Percentiles rank a stretch among this genome's conserved stretches.
Evolutionary conservation across 176 grass and related monocot genomes (phyloP).

Genomic region (Raddia distichophylla): DNA sequence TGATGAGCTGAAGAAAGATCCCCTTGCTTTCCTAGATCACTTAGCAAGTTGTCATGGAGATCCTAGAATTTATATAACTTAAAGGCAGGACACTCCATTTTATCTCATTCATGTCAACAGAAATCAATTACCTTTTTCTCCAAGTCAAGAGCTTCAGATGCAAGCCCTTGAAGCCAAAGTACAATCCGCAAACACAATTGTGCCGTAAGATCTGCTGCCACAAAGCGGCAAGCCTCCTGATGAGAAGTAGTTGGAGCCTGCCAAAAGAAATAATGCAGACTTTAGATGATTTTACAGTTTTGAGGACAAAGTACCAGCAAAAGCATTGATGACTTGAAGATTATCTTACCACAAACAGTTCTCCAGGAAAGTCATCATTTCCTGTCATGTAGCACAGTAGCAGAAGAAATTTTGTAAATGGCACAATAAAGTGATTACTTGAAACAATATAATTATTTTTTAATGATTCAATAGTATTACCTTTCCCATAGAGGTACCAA

Average conservation of each 20-base stretch:
- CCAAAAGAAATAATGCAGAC: conserved; percentile 34
- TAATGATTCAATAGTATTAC: conserved; percentile 33
- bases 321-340: background rate
- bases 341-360: conserved; percentile 68
- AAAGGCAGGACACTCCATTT: background rate
- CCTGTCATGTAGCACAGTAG: conserved; percentile 57
- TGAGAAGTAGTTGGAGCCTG: conserved; percentile 89
- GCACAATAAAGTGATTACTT: conserved; percentile 42
- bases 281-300: conserved; percentile 14
- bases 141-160: conserved; percentile 94
- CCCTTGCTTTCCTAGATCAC: conserved; percentile 16
- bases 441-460: background rate
- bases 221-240: conserved; percentile 87
- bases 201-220: conserved; percentile 66
- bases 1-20: background rate
- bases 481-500: conserved; percentile 98
- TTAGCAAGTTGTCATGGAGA: background rate
- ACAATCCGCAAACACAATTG: conserved; percentile 79
- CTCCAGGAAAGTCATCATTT: conserved; percentile 80
- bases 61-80: conserved; percentile 2
- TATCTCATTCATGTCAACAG: background rate
- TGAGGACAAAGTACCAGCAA: background rate
- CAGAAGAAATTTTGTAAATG: conserved; percentile 40
- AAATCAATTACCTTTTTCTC: conserved; percentile 68
- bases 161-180: conserved; percentile 94